These are phyloP conservation scores for Daldinia caldariorum DNA, from an alignment of 495 filamentous ascomycete genomes.

Conservation along the genomic window DNA sequence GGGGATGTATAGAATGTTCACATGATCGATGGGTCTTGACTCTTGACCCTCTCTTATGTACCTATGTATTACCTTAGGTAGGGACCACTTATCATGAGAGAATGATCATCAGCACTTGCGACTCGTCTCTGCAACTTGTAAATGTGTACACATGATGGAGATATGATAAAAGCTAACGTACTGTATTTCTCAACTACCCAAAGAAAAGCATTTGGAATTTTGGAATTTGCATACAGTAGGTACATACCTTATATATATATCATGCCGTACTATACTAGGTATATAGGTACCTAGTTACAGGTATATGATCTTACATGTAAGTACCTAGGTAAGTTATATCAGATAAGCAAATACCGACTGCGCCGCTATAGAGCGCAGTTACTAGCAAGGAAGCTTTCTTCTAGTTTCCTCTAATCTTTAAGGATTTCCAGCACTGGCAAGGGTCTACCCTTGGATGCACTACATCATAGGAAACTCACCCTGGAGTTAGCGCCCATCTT, in stretches of 20 bases:
- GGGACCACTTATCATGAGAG: not conserved
- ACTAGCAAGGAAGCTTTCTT: too few species aligned
- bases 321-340: too few species aligned
- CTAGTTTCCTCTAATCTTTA: not conserved
- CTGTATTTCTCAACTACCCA: too few species aligned
- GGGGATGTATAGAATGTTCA: constrained; percentile 29
- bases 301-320: too few species aligned
- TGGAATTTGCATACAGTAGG: constrained; percentile 3
- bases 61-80: constrained; percentile 23
- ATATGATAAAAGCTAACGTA: constrained; percentile 10
- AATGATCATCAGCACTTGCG: not conserved
- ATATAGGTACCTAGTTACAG: too few species aligned
- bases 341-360: constrained; percentile 7
- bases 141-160: not conserved
- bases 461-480: constrained; percentile 42
- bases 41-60: constrained; percentile 1
- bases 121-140: not conserved
- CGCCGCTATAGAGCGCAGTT: constrained; percentile 4
- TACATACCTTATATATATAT: not conserved
- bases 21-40: constrained; percentile 32
- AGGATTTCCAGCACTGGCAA: constrained; percentile 3
- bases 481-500: constrained; percentile 26
- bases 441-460: constrained; percentile 21
- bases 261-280: not conserved
- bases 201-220: not conserved